These are phyloP conservation scores for Debaryomyces singareniensis DNA, from an alignment of 1,139 yeast genomes.

Conservation along the genomic window DNA sequence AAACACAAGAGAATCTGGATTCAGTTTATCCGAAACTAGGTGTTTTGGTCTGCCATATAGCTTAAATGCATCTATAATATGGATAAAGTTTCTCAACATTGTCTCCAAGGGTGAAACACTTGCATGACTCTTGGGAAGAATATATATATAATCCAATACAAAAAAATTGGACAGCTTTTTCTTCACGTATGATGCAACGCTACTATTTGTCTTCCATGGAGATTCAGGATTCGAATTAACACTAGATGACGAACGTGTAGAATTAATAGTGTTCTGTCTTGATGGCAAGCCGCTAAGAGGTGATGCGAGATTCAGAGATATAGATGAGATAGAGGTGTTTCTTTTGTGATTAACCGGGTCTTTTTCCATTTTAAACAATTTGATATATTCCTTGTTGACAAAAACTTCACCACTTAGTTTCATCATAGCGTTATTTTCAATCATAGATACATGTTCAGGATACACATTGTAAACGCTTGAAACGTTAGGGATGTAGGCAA, in stretches of 20 bases:
- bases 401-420: constrained; percentile 45
- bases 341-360: constrained; percentile 1
- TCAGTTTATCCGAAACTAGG: constrained; percentile 40
- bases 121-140: constrained; percentile 51
- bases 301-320: constrained; percentile 10
- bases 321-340: constrained; percentile 1
- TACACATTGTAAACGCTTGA: constrained; percentile 43
- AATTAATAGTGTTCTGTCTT: constrained; percentile 17
- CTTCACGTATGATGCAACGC: constrained; percentile 15
- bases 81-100: constrained; percentile 49
- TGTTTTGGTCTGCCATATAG: constrained; percentile 51
- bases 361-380: constrained; percentile 12
- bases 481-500: constrained; percentile 39
- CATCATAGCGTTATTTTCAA: constrained; percentile 48
- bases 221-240: constrained; percentile 14
- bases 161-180: constrained; percentile 26
- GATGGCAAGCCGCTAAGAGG: constrained; percentile 13
- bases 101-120: constrained; percentile 53
- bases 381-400: constrained; percentile 36
- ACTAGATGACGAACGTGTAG: constrained; percentile 16
- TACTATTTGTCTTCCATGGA: constrained; percentile 10
- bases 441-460: constrained; percentile 48
- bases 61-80: constrained; percentile 47
- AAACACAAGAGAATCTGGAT: constrained; percentile 42
- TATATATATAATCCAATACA: constrained; percentile 32